These are phyloP conservation scores for Solanum clarkiae DNA, from an alignment of 257 asterid genomes.

Conservation along the genomic window DNA sequence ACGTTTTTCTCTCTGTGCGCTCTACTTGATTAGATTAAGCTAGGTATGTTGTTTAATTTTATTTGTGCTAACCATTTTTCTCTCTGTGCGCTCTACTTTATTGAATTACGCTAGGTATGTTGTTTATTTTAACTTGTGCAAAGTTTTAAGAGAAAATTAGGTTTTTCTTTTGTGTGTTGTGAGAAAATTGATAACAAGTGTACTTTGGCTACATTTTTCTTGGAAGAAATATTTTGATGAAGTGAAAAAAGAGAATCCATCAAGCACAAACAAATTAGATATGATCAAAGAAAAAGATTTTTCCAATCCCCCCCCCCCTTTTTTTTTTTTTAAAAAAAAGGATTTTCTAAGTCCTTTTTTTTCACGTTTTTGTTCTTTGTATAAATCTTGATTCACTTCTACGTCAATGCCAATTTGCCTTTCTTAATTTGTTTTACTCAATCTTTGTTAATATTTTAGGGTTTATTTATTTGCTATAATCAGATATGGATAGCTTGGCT, in stretches of 20 bases:
- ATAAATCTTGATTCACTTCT: constrained; percentile 13
- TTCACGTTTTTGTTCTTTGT: background rate
- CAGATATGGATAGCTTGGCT: background rate
- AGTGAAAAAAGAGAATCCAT: no score
- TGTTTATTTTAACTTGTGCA: background rate
- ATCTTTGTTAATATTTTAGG: background rate
- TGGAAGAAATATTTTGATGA: no score
- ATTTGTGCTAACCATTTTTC: background rate
- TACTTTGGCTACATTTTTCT: no score
- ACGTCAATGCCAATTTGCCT: background rate
- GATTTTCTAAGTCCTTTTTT: background rate
- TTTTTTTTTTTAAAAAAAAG: no score
- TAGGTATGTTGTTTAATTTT: background rate
- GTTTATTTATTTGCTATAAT: background rate
- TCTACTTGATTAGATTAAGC: background rate
- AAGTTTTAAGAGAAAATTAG: no score
- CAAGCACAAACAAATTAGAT: no score
- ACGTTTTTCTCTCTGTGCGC: background rate
- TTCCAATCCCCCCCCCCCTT: no score
- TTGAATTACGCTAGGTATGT: background rate
- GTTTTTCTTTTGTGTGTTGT: no score
- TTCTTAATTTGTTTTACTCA: background rate
- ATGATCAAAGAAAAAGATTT: no score
- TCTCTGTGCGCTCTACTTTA: background rate
- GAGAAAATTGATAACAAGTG: no score